Base-by-base conservation (phyloP, 306 rosid species). In the Arachis stenosperma region DNA sequence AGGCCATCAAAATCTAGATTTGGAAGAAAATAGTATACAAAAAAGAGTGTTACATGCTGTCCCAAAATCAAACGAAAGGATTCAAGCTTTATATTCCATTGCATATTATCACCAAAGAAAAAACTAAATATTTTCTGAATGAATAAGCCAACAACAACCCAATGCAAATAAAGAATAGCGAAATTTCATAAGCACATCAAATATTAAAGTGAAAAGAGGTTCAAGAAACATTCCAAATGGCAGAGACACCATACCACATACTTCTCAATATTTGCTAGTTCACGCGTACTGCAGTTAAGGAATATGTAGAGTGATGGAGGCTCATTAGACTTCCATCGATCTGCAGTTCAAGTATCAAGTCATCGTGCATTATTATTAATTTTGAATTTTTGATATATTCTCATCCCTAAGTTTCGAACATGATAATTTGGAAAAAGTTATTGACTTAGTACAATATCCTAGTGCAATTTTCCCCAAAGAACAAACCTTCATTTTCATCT, bases 401-500 rank as follows among this genome's bases (percentile, higher is more conserved):
- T 9, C 59, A 41, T 41, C 36, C 78, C 59, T 29, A 59, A 58
- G 50, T 66, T 66, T 14, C 59, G 29, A 40, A 60, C 27, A 56
- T 57, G 69, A 30, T 57, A 37, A 48, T 8, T 50, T 39, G 63
- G 37, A 65, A 53, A 71, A 61, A 13, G 2, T 27, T 61, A 61
- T 42, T 13, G 5, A 54, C 17, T 67, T 47, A 46, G 74, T 67
- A 46, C 61, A 52, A 33, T 67, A 59, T 8, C 15, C 14, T 40
- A 48, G 15, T 67, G 44, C 36, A 65, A 67, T 44, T 71, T 73
- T 54, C 33, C 69, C 58, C 53, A 61, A 30, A 74, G 65, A 84
- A 76, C 83, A 58, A 76, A 92, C 98, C 97, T 88, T 90, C 96
- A 77, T 86, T 89, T 7, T 91, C 97, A 84, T 94, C 97, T 84